Percentiles rank a stretch among this genome's conserved stretches.
Evolutionary conservation across 768 basidiomycete genomes (phyloP).

Genomic region (Boletellus ananas): DNA sequence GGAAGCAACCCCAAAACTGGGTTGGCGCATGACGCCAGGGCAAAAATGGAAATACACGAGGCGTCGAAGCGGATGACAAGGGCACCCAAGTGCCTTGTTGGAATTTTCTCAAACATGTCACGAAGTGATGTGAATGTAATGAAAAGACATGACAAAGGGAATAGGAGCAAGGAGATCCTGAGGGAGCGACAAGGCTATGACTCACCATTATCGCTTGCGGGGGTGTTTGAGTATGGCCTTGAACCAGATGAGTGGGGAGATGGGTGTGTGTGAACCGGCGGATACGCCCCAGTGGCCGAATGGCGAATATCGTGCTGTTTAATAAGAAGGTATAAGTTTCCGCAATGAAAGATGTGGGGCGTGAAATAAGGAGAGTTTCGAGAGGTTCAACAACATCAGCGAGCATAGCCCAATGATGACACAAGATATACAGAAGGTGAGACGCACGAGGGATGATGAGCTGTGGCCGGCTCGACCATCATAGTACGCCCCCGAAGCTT

Average conservation of each 20-base stretch:
- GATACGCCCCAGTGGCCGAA: neutral
- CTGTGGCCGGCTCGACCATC: slow-evolving; percentile 13
- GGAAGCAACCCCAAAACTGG: neutral
- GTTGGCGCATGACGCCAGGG: neutral
- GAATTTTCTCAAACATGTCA: neutral
- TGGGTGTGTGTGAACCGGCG: slow-evolving; percentile 11
- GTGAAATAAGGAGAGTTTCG: neutral
- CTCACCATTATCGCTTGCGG: slow-evolving; percentile 28
- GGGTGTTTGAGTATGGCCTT: slow-evolving; percentile 23
- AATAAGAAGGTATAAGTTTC: neutral
- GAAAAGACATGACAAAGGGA: neutral
- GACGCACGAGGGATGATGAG: slow-evolving; percentile 26
- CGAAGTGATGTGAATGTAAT: neutral
- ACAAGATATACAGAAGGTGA: neutral
- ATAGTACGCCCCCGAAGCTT: slow-evolving; percentile 11
- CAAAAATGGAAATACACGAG: slow-evolving; percentile 2
- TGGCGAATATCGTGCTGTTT: slow-evolving; percentile 16
- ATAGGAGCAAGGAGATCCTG: neutral
- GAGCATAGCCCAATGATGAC: neutral
- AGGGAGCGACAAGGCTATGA: neutral
- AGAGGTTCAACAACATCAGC: no score
- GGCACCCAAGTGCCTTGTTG: neutral
- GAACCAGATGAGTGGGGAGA: slow-evolving; percentile 20
- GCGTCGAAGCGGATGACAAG: neutral
- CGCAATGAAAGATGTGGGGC: neutral